Base-by-base conservation (phyloP, 805 yeast species). In the Babjeviella inositovora region DNA sequence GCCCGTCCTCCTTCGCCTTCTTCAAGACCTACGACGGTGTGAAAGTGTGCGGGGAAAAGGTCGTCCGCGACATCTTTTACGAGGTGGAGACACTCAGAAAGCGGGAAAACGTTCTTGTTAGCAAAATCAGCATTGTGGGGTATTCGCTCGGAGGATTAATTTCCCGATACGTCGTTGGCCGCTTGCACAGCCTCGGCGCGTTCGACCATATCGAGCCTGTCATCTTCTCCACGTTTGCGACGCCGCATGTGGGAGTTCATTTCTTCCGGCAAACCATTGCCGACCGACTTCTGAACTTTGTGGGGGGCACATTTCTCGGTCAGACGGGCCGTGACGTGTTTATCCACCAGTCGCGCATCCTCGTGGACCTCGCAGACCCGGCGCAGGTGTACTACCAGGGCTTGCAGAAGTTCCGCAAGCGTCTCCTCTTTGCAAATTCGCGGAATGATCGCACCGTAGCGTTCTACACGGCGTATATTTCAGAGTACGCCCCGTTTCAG, bases 141-240 rank as follows among this genome's bases (percentile, higher is more conserved):
- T 87, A 85, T 43, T 80, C 94, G 0, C 50, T 87, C 28, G 96
- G 97, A 12, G 97, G 97, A 0, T 47, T 85, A 17, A 68, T 87
- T 15, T 58, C 84, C 1, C 54, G 96, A 23, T 84, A 80, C 42
- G 72, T 82, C 13, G 57, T 84, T 22, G 96, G 96, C 2, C 56
- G 75, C 21, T 51, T 70, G 32, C 53, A 67, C 32, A 56, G 57
- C 17, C 57, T 60, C 32, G 61, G 60, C 4, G 53, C 55, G 28
- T 76, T 72, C 42, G 56, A 61, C 11, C 35, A 41, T 4, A 54
- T 79, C 8, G 54, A 49, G 18, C 81, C 87, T 3, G 49, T 70
- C 16, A 60, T 57, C 24, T 67, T 68, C 38, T 61, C 70, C 8
- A 58, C 74, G 1, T 66, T 82, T 47, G 60, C 73, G 45, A 44